Base-by-base conservation (phyloP, 345 rosid species). In the Citrus reticulata region DNA sequence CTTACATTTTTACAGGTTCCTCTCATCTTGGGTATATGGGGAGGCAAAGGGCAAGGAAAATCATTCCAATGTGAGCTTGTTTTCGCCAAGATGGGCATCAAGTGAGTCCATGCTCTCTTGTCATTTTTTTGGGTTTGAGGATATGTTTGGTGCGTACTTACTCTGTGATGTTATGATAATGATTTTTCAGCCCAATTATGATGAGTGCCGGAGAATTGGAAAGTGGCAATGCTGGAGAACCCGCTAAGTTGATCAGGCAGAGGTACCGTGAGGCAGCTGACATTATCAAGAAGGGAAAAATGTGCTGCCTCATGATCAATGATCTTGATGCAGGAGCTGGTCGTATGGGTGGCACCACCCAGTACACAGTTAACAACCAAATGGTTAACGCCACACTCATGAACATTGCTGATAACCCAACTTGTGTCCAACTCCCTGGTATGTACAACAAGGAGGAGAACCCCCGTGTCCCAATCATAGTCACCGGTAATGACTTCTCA, bases 141-240 rank as follows among this genome's bases (percentile, higher is more conserved):
- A 59, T 13, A 19, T 64, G 70, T 64, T 65, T 65, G 60, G 17
- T 74, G 20, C 40, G 11, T 24, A 42, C 37, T 51, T 22, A 37
- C 51, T 55, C 60, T 67, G 0, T 67, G 17, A 76, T 17, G 8
- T 34, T 24, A 2, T 66, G 54, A 59, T 70, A 39, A 39, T 35
- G 39, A 64, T 17, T 17, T 76, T 81, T 34, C 91, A 96, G 97
- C 89, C 99, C 99, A 37, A 96, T 96, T 79, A 91, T 93, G 99
- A 96, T 96, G 99, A 96, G 99, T 79, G 99, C 99, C 3, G 97
- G 99, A 94, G 99, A 96, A 83, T 77, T 96, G 82, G 99, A 96
- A 86, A 96, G 99, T 65, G 99, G 99, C 27, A 94, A 94, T 78
- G 98, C 98, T 0, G 97, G 98, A 78, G 97, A 96, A 73, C 98